Evolutionary conservation across 768 basidiomycete species (phyloP).

Genomic region (Lactifluus piperatus): DNA sequence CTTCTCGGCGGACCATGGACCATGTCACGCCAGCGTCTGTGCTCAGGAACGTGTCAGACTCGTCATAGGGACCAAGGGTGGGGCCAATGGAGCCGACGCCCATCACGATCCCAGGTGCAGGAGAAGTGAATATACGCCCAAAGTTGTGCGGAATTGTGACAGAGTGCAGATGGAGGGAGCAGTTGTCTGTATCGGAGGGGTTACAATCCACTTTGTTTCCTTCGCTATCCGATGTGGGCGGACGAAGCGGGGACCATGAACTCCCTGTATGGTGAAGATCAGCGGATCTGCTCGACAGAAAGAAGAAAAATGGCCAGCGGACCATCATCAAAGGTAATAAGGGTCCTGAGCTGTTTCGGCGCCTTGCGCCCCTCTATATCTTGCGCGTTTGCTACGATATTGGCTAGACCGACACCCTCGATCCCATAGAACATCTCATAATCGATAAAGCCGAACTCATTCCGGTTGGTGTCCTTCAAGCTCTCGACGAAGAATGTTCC

Average conservation of each 20-base stretch:
- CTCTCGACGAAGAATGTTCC: conserved; percentile 93
- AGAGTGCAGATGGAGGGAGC: conserved; percentile 87
- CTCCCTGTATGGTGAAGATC: conserved; percentile 36
- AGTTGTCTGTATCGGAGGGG: conserved; percentile 43
- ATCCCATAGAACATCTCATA: conserved; percentile 83
- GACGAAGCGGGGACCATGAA: conserved; percentile 61
- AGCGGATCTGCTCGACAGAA: neutral
- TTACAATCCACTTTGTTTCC: conserved; percentile 61
- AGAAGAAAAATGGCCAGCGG: conserved; percentile 1
- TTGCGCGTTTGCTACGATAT: conserved; percentile 73
- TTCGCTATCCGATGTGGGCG: conserved; percentile 48
- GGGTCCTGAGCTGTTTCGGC: conserved; percentile 65
- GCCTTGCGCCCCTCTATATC: conserved; percentile 67
- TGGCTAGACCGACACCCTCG: conserved; percentile 87
- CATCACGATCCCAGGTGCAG: conserved; percentile 92
- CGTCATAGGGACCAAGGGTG: conserved; percentile 59
- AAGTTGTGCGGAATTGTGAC: conserved; percentile 90
- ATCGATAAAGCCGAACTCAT: conserved; percentile 83
- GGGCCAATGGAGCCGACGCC: conserved; percentile 88
- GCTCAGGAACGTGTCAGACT: conserved; percentile 91
- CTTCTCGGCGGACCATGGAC: conserved; percentile 63
- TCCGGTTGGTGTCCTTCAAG: conserved; percentile 87
- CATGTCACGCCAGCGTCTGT: conserved; percentile 84
- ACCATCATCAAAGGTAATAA: conserved; percentile 90
- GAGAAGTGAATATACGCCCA: conserved; percentile 89